Percentiles rank a stretch among this genome's conserved stretches.
Evolutionary conservation across 495 filamentous ascomycete species (phyloP).

Genomic region (Chlorociboria aeruginascens): DNA sequence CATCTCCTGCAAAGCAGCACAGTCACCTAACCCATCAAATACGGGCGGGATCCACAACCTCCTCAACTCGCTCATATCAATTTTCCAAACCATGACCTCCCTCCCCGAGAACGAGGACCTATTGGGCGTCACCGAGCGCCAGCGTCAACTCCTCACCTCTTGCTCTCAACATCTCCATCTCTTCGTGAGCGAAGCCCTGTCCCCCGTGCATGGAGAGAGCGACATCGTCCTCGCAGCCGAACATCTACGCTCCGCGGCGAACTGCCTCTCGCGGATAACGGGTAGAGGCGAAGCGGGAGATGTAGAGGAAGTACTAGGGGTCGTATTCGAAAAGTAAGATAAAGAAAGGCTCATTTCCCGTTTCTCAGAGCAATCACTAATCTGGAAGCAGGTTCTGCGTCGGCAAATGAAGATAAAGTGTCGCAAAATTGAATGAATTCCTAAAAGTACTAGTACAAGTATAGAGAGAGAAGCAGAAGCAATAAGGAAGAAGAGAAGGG

Average conservation of each 20-base stretch:
- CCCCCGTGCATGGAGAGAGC: conserved; percentile 28
- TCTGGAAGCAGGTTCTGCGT: conserved; percentile 46
- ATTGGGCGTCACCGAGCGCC: conserved; percentile 80
- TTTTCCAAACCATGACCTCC: conserved; percentile 64
- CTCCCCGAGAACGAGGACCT: conserved; percentile 60
- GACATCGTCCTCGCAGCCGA: conserved; percentile 96
- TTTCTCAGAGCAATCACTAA: conserved; percentile 1
- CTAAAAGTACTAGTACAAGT: neutral
- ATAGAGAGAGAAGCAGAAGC: neutral
- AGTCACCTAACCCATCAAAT: conserved; percentile 17
- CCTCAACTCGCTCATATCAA: conserved; percentile 48
- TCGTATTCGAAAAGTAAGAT: conserved; percentile 97
- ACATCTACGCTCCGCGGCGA: conserved; percentile 70
- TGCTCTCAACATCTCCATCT: conserved; percentile 57
- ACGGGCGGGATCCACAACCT: conserved; percentile 57
- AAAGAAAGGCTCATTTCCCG: conserved; percentile 58
- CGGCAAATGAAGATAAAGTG: conserved; percentile 40
- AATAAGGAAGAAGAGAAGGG: neutral
- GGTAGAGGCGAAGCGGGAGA: conserved; percentile 79
- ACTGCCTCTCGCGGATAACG: conserved; percentile 71
- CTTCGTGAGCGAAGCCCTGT: conserved; percentile 44
- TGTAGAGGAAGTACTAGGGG: conserved; percentile 92
- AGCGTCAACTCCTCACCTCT: conserved; percentile 64
- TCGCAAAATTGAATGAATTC: neutral
- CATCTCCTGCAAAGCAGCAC: conserved; percentile 38